Evolutionary conservation across 768 basidiomycete genomes (phyloP).

Genomic region (Stropharia rugosoannulata): DNA sequence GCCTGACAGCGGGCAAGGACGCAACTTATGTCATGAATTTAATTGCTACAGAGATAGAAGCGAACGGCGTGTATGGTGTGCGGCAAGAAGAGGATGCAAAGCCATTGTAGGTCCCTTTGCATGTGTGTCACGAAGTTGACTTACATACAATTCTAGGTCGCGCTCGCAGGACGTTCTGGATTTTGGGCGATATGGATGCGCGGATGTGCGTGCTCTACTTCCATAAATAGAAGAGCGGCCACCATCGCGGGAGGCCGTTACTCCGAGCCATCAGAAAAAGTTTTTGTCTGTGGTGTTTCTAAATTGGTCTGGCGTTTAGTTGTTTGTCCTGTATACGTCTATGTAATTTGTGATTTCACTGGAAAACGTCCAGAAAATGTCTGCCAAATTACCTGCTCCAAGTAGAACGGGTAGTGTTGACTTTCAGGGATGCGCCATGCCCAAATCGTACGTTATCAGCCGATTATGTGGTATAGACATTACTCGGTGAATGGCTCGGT

Average conservation of each 20-base stretch:
- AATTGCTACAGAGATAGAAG: slow-evolving; percentile 61
- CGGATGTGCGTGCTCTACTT: slow-evolving; percentile 56
- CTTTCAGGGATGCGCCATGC: slow-evolving; percentile 7
- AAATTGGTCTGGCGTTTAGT: slow-evolving; percentile 19
- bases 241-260: slow-evolving; percentile 30
- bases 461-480: slow-evolving; percentile 30
- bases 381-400: slow-evolving; percentile 1
- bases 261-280: slow-evolving; percentile 44
- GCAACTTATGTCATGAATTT: slow-evolving; percentile 57
- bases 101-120: slow-evolving; percentile 46
- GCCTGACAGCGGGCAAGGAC: slow-evolving; percentile 35
- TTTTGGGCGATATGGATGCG: slow-evolving; percentile 56
- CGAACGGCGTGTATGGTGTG: slow-evolving; percentile 52
- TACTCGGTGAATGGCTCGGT: slow-evolving; percentile 63
- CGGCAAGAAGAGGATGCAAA: slow-evolving; percentile 26
- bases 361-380: slow-evolving; percentile 10
- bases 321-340: slow-evolving; percentile 15
- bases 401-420: slow-evolving; percentile 8
- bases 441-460: slow-evolving; percentile 23
- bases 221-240: slow-evolving; percentile 26
- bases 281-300: slow-evolving; percentile 33
- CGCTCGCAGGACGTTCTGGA: slow-evolving; percentile 48
- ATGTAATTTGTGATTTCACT: slow-evolving; percentile 12
- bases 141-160: slow-evolving; percentile 31
- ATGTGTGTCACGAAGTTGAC: slow-evolving; percentile 11